phyloP scores from a whole-genome alignment of 805 yeast genomes.

The Pachysolen tannophilus region DNA sequence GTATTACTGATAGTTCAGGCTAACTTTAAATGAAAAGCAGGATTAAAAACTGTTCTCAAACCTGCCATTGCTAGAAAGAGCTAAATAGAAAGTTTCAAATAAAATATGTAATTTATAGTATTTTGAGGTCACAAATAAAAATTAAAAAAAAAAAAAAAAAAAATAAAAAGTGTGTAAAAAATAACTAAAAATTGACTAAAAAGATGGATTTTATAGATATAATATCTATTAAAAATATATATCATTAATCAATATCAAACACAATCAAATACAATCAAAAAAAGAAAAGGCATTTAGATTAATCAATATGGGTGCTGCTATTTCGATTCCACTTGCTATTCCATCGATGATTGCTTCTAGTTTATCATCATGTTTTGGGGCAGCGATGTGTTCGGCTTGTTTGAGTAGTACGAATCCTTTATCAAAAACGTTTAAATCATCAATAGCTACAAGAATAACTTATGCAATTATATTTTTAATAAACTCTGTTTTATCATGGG shows the following conservation, averaged over 20 bases:
- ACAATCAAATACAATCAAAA: too few relatives aligned
- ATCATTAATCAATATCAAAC: too few relatives aligned
- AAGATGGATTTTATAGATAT: too few relatives aligned
- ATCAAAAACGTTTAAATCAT: constrained; percentile 48
- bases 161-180: too few relatives aligned
- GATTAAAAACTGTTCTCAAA: too few relatives aligned
- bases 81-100: too few relatives aligned
- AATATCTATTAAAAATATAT: too few relatives aligned
- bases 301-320: constrained; percentile 67
- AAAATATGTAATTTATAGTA: background rate
- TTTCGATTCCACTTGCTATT: constrained; percentile 62
- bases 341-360: constrained; percentile 50
- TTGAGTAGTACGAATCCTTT: constrained; percentile 27
- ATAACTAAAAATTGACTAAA: too few relatives aligned
- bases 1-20: constrained; percentile 43
- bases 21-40: background rate
- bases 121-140: background rate
- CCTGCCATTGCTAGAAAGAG: too few relatives aligned
- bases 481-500: constrained; percentile 85
- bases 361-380: constrained; percentile 72
- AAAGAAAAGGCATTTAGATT: too few relatives aligned
- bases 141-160: background rate
- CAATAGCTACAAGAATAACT: constrained; percentile 76
- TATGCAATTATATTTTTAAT: constrained; percentile 74
- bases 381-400: constrained; percentile 67